Base-by-base conservation (phyloP, 2,329 filamentous ascomycete genomes). In the Thielaviopsis musarum region DNA sequence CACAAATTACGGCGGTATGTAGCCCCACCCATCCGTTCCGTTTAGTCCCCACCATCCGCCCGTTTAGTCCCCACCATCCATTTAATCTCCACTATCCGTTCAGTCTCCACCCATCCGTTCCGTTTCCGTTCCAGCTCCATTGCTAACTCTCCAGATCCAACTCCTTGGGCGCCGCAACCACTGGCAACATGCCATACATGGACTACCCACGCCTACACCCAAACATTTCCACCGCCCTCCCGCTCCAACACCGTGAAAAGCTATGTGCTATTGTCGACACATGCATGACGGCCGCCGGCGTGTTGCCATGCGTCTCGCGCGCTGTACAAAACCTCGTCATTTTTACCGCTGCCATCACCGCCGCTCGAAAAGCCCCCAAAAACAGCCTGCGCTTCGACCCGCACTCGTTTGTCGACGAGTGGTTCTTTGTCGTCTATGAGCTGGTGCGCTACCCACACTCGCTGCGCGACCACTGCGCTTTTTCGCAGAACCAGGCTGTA, bases 1-100 rank as follows among this genome's bases (percentile, higher is more conserved):
- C 60, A 61, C 54, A 61, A 61, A 51, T 45, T 61, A 24, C 53
- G 57, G 30, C 57, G 60, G 60, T 61, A 61, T 45, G 38, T n/a
- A n/a, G 38, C 38, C 38, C 38, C 38, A 45, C 13, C 12, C 15
- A n/a, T 10, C 30, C 30, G 30, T 10, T 34, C 30, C 30, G 30
- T 34, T 34, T 10, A 45, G 60, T 54, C n/a, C 5, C 22, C 28
- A n/a, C 28, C n/a, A n/a, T n/a, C 10, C 15, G 3, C 54, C 22
- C 19, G 4, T n/a, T 28, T 28, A 28, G 26, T 28, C 26, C 26
- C 26, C 26, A 28, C 26, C 26, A 3, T 28, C 26, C 3, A n/a
- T n/a, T n/a, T n/a, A n/a, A n/a, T n/a, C n/a, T 28, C 26, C 26
- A 28, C 26, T 7, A 28, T 28, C 7, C 21, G 1, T 9, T n/a